phyloP scores from a whole-genome alignment of 257 asterid species.

The Solanum pimpinellifolium region DNA sequence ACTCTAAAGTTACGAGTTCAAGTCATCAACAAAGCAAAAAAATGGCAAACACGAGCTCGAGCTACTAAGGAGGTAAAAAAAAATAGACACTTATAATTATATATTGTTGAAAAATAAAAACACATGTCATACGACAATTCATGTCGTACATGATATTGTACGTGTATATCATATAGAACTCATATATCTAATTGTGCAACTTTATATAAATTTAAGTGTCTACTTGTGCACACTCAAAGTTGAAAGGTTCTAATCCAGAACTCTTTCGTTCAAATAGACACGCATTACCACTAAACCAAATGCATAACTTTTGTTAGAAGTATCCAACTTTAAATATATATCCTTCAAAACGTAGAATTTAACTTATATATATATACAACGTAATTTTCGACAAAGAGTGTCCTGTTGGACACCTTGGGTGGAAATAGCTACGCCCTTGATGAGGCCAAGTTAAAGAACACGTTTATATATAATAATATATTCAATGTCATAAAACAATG shows the following conservation, averaged over 20 bases:
- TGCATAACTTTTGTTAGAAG: too few species aligned
- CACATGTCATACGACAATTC: background rate
- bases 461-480: too few species aligned
- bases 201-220: background rate
- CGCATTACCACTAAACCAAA: background rate
- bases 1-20: too few species aligned
- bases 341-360: too few species aligned
- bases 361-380: too few species aligned
- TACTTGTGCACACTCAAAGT: background rate
- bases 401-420: background rate
- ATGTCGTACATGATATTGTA: background rate
- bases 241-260: background rate
- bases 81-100: too few species aligned
- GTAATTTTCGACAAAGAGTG: background rate
- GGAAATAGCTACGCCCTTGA: background rate
- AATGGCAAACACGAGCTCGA: too few species aligned
- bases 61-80: too few species aligned
- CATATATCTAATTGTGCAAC: background rate
- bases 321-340: too few species aligned
- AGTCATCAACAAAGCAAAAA: too few species aligned
- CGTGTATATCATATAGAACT: too few species aligned
- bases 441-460: background rate
- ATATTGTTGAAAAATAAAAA: too few species aligned
- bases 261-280: background rate
- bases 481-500: background rate